phyloP scores from a whole-genome alignment of 2,329 filamentous ascomycete species.

The Cladosporium phlei region DNA sequence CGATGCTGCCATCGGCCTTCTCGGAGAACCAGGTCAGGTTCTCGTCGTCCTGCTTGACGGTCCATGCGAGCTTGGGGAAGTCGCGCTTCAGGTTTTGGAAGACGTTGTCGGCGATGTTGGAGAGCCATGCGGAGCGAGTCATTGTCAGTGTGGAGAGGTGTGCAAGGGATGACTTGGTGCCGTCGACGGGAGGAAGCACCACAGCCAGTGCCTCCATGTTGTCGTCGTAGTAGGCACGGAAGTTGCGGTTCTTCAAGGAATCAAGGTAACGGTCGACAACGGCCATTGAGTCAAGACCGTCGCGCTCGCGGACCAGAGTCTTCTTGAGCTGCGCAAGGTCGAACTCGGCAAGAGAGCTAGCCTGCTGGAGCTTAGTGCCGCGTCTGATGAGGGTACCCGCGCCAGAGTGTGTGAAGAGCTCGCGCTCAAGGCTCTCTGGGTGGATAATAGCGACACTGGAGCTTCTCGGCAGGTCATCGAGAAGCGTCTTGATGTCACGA shows the following conservation, averaged over 20 bases:
- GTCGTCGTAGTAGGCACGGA: slow-evolving; percentile 93
- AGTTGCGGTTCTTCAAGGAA: slow-evolving; percentile 68
- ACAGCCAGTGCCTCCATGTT: slow-evolving; percentile 88
- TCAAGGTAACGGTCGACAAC: slow-evolving; percentile 85
- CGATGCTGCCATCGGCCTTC: slow-evolving; percentile 89
- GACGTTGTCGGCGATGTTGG: slow-evolving; percentile 91
- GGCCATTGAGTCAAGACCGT: slow-evolving; percentile 73
- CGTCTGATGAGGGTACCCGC: slow-evolving; percentile 88
- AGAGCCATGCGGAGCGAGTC: slow-evolving; percentile 90
- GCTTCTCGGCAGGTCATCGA: slow-evolving; percentile 81
- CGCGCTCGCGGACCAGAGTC: slow-evolving; percentile 74
- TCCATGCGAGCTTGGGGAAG: slow-evolving; percentile 86
- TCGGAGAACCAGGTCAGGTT: slow-evolving; percentile 98
- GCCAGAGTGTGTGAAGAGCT: slow-evolving; percentile 92
- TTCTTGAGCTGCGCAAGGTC: slow-evolving; percentile 70
- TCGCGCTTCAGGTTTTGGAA: slow-evolving; percentile 93
- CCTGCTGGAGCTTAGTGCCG: slow-evolving; percentile 80
- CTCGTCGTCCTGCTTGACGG: slow-evolving; percentile 92
- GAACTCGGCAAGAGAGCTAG: slow-evolving; percentile 67
- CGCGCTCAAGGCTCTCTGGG: slow-evolving; percentile 90
- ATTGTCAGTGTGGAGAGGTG: slow-evolving; percentile 88
- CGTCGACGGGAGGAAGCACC: slow-evolving; percentile 68
- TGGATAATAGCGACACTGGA: slow-evolving; percentile 98
- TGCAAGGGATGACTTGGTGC: slow-evolving; percentile 64
- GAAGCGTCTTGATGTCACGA: slow-evolving; percentile 89